These are phyloP conservation scores for Hericium erinaceus DNA, from an alignment of 768 basidiomycete genomes.

Conservation along the genomic window DNA sequence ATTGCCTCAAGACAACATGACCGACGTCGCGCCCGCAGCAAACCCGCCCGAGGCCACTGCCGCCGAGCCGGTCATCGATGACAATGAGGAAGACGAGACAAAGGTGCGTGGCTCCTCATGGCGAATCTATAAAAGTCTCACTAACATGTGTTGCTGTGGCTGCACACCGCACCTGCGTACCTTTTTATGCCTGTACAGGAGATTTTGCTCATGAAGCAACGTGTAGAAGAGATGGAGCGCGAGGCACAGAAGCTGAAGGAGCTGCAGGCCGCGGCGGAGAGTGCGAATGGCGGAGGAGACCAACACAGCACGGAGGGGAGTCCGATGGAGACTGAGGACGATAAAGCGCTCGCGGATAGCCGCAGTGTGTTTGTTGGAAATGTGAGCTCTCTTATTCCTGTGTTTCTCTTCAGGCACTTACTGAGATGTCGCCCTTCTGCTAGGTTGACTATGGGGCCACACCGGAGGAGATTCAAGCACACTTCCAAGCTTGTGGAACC, in stretches of 20 bases:
- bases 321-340: slow-evolving; percentile 77
- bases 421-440: background rate
- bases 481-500: slow-evolving; percentile 95
- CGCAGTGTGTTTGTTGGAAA: slow-evolving; percentile 95
- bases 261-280: slow-evolving; percentile 70
- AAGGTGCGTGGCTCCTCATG: slow-evolving; percentile 19
- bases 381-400: slow-evolving; percentile 44
- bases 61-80: slow-evolving; percentile 19
- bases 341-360: slow-evolving; percentile 68
- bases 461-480: slow-evolving; percentile 95
- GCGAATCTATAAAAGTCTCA: background rate
- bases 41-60: slow-evolving; percentile 14
- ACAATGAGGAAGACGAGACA: slow-evolving; percentile 27
- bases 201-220: slow-evolving; percentile 83
- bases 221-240: slow-evolving; percentile 88
- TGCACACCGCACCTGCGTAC: background rate
- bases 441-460: slow-evolving; percentile 97
- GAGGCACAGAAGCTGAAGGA: slow-evolving; percentile 85
- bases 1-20: slow-evolving; percentile 9
- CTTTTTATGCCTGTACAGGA: slow-evolving; percentile 37
- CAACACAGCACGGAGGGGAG: slow-evolving; percentile 35
- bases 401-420: background rate
- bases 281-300: slow-evolving; percentile 39
- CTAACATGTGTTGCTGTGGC: background rate
- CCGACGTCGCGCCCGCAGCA: slow-evolving; percentile 20